A percentile compares a stretch with the other conserved stretches of the same genome.
These are phyloP conservation scores for Apiospora koreana DNA, from an alignment of 2,329 filamentous ascomycete species.

Conservation along the genomic window DNA sequence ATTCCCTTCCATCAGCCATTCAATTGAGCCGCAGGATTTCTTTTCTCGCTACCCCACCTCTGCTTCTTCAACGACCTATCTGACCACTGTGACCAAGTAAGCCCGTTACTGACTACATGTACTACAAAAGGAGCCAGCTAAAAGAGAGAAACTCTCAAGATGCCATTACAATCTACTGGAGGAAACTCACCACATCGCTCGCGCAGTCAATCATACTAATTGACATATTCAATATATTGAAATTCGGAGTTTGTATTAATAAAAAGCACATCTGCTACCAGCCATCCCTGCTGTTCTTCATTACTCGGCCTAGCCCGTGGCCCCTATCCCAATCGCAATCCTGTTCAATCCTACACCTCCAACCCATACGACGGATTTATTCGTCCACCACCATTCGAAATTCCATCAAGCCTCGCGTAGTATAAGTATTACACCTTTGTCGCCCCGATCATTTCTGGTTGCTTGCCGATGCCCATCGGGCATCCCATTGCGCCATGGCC, in stretches of 20 bases:
- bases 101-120: too few species aligned
- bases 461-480: not conserved
- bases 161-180: not conserved
- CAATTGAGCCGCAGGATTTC: not conserved
- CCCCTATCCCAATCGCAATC: not conserved
- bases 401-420: not conserved
- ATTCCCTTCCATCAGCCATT: not conserved
- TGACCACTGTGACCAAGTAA: too few species aligned
- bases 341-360: not conserved
- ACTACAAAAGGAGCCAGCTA: not conserved
- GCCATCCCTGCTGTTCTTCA: not conserved
- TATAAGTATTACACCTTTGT: not conserved
- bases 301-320: not conserved
- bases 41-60: too few species aligned
- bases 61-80: too few species aligned
- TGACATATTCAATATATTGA: not conserved
- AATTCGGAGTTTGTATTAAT: not conserved
- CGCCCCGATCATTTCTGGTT: not conserved
- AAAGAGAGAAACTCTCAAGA: not conserved
- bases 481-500: constrained; percentile 5
- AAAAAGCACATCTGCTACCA: not conserved
- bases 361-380: not conserved
- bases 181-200: too few species aligned
- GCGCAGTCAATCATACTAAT: too few species aligned
- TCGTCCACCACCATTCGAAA: not conserved